phyloP scores from a whole-genome alignment of 2,329 filamentous ascomycete genomes.

The Gremmenia infestans region DNA sequence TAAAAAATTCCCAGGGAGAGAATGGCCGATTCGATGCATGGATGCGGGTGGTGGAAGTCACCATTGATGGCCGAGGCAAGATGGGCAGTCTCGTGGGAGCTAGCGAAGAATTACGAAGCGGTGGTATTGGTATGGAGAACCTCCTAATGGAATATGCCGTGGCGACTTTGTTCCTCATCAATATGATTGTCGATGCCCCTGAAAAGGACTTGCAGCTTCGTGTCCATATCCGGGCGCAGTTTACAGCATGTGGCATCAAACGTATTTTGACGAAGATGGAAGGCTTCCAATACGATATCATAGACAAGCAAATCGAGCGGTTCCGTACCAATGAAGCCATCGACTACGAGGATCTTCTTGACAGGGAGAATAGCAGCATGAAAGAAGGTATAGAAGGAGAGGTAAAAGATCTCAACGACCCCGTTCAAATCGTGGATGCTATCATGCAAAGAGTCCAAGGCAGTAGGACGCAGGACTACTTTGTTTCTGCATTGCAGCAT shows the following conservation, averaged over 20 bases:
- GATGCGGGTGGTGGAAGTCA: conserved; percentile 98
- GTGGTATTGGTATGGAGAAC: conserved; percentile 98
- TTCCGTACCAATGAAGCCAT: conserved; percentile 94
- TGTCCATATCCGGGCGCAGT: conserved; percentile 92
- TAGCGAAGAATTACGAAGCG: conserved; percentile 91
- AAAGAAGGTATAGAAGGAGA: conserved; percentile 67
- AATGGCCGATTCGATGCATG: conserved; percentile 96
- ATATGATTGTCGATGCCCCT: conserved; percentile 91
- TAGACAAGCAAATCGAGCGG: conserved; percentile 95
- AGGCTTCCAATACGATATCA: conserved; percentile 94
- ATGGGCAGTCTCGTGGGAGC: conserved; percentile 98
- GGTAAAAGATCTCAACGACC: conserved; percentile 87
- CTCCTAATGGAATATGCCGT: conserved; percentile 98
- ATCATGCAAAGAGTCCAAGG: conserved; percentile 82
- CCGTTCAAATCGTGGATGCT: conserved; percentile 87
- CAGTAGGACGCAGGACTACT: conserved; percentile 88
- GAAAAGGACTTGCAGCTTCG: conserved; percentile 84
- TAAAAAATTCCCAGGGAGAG: conserved; percentile 83
- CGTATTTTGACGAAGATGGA: conserved; percentile 96
- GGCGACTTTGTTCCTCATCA: conserved; percentile 88
- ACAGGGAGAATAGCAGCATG: conserved; percentile 84
- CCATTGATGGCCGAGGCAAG: conserved; percentile 92
- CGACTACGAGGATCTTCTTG: conserved; percentile 95
- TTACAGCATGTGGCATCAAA: conserved; percentile 92
- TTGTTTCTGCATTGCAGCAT: conserved; percentile 91